phyloP scores from a whole-genome alignment of 371 early-diverging fungal genomes.

The Syncephalastrum racemosum region DNA sequence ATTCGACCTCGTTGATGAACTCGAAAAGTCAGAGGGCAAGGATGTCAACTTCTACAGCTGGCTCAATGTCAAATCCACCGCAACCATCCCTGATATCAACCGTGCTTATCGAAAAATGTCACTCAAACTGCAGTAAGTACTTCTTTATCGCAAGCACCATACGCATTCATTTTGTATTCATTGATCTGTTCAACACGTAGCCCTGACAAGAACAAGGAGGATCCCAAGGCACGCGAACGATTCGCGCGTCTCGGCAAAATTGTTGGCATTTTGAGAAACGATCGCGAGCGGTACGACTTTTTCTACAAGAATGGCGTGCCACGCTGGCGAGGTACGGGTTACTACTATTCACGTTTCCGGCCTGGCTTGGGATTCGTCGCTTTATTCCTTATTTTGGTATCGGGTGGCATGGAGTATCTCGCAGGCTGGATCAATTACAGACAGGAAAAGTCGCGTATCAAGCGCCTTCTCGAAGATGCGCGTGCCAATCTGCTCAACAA shows the following conservation, averaged over 20 bases:
- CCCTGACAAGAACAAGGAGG: slow-evolving; percentile 75
- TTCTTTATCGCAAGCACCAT: too few relatives aligned
- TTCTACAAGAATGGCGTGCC: slow-evolving; percentile 89
- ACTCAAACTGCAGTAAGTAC: slow-evolving; percentile 84
- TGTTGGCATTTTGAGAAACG: slow-evolving; percentile 67
- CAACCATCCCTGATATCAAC: slow-evolving; percentile 75
- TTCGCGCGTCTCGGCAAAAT: slow-evolving; percentile 72
- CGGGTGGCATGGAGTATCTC: slow-evolving; percentile 66
- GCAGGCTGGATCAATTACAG: slow-evolving; percentile 61
- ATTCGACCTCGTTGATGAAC: slow-evolving; percentile 80
- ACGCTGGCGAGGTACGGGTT: slow-evolving; percentile 84
- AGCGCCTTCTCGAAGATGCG: slow-evolving; percentile 40
- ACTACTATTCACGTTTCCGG: slow-evolving; percentile 74
- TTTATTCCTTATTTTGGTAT: slow-evolving; percentile 54
- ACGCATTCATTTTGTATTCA: too few relatives aligned
- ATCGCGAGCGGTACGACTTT: slow-evolving; percentile 80
- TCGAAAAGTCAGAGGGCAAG: slow-evolving; percentile 68
- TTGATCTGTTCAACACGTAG: slow-evolving; percentile 24
- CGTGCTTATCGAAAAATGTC: slow-evolving; percentile 90
- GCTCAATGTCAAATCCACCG: slow-evolving; percentile 61
- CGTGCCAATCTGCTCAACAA: slow-evolving; percentile 31
- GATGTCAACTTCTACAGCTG: slow-evolving; percentile 61
- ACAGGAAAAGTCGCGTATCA: slow-evolving; percentile 62
- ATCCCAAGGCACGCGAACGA: slow-evolving; percentile 52
- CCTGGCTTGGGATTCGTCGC: slow-evolving; percentile 74